phyloP scores from a whole-genome alignment of 2,329 filamentous ascomycete species.

The Colletotrichum sp. region DNA sequence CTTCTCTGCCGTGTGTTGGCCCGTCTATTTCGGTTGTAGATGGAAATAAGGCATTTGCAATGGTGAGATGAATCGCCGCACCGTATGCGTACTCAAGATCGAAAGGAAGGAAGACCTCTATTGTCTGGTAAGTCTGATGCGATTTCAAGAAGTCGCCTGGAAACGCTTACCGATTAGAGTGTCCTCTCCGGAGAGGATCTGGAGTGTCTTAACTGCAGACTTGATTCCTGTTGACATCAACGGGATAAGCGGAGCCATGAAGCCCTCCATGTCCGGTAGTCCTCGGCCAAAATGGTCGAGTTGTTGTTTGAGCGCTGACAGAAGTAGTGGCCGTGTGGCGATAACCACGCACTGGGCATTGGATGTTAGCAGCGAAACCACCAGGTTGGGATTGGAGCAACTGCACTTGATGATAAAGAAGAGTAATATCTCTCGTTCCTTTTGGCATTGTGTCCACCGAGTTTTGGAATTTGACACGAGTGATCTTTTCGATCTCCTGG shows the following conservation, averaged over 20 bases:
- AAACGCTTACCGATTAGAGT: constrained; percentile 33
- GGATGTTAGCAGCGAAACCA: background rate
- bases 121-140: no score
- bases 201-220: constrained; percentile 42
- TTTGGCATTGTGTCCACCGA: constrained; percentile 36
- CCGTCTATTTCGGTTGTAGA: constrained; percentile 29
- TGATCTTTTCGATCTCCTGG: constrained; percentile 41
- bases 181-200: constrained; percentile 38
- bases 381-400: background rate
- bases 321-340: constrained; percentile 40
- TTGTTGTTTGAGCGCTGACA: constrained; percentile 42
- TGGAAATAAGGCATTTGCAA: constrained; percentile 41
- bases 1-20: constrained; percentile 25
- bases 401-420: constrained; percentile 43
- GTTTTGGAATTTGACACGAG: constrained; percentile 36
- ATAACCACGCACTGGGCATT: constrained; percentile 40
- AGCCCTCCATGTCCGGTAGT: constrained; percentile 34
- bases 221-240: constrained; percentile 45
- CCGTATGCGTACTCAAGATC: constrained; percentile 42
- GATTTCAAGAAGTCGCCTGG: no score
- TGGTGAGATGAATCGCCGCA: constrained; percentile 38
- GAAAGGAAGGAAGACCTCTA: constrained; percentile 42
- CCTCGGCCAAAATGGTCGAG: constrained; percentile 30
- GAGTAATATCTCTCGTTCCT: constrained; percentile 39
- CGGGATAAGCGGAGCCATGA: constrained; percentile 32